Base-by-base conservation (phyloP, 495 filamentous ascomycete genomes). In the Penicillium goetzii region DNA sequence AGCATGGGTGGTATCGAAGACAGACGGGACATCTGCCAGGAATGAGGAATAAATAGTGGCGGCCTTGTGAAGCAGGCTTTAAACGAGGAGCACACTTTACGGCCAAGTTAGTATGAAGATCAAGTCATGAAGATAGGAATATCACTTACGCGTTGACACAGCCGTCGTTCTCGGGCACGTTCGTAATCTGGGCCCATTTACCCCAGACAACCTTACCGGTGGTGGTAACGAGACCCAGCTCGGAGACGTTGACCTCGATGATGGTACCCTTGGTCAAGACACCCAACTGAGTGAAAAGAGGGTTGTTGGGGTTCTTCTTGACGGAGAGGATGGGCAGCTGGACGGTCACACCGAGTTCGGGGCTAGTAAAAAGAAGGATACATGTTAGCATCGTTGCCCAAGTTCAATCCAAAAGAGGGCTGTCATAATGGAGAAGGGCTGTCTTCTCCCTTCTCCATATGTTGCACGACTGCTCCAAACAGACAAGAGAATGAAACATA, bases 241-340 rank as follows among this genome's bases (percentile, higher is more conserved):
- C 95, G 19, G 86, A 90, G 17, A 97, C 93, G 76, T 99, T 98
- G 67, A 97, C 93, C 79, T 99, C 95, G 67, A 97, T 86, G 61
- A 97, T 90, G 11, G 95, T 97, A 56, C 95, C 95, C 80, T 93
- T 95, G 32, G 92, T 96, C 67, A 99, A 72, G 8, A 98, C 95
- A 61, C 95, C 95, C 19, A 98, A 82, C 68, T 97, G 94, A 5
- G 96, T 98, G 75, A 92, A 98, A 75, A 97, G 86, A 2, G 92
- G 92, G 73, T 91, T 93, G 80, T 95, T 91, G 12, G 95, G 95
- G 80, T 97, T 99, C 89, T 99, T 98, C 84, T 98, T 98, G 67
- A 99, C 95, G 47, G 84, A 84, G 56, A 99, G 85, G 60, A 99
- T 97, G 17, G 94, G 95, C 21, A 99, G 79, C 68, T 99, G 93